Percentiles rank a stretch among this genome's conserved stretches.
phyloP scores from a whole-genome alignment of 441 rosid species.

The Macaranga tanarius region DNA sequence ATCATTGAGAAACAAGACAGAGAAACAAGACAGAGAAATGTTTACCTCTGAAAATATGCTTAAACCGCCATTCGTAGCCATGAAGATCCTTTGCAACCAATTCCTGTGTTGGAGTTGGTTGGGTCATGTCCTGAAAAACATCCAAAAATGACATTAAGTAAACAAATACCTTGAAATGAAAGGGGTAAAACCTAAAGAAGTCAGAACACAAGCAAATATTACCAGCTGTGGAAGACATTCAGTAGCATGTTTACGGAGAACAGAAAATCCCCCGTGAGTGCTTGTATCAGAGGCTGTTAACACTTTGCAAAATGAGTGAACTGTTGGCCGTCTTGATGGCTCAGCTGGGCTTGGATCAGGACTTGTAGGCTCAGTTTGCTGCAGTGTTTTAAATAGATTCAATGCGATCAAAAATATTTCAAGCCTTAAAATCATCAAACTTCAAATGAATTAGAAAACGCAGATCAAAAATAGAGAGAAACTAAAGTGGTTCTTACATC shows the following conservation, averaged over 20 bases:
- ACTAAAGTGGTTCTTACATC: constrained; percentile 46
- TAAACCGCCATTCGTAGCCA: constrained; percentile 86
- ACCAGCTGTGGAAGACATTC: constrained; percentile 89
- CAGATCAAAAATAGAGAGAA: not conserved
- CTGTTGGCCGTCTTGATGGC: constrained; percentile 41
- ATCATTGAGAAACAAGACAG: not conserved
- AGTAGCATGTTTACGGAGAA: constrained; percentile 87
- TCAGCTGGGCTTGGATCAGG: constrained; percentile 56
- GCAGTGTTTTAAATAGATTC: constrained; percentile 9
- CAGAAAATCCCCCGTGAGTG: constrained; percentile 98
- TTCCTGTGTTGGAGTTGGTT: constrained; percentile 84
- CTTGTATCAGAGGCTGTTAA: constrained; percentile 95
- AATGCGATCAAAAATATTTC: not conserved
- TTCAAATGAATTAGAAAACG: not conserved
- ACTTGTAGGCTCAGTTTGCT: constrained; percentile 65
- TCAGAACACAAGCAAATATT: constrained; percentile 11
- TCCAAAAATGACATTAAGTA: constrained; percentile 17
- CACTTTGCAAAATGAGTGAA: constrained; percentile 81
- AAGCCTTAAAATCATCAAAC: not conserved
- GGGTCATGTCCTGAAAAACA: constrained; percentile 75
- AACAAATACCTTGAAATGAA: not conserved
- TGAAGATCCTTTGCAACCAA: constrained; percentile 79
- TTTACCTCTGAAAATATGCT: constrained; percentile 93
- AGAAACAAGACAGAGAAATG: not conserved
- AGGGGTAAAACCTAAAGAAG: not conserved